Base-by-base conservation (phyloP, 2,329 filamentous ascomycete genomes). In the Coniella lustricola region DNA sequence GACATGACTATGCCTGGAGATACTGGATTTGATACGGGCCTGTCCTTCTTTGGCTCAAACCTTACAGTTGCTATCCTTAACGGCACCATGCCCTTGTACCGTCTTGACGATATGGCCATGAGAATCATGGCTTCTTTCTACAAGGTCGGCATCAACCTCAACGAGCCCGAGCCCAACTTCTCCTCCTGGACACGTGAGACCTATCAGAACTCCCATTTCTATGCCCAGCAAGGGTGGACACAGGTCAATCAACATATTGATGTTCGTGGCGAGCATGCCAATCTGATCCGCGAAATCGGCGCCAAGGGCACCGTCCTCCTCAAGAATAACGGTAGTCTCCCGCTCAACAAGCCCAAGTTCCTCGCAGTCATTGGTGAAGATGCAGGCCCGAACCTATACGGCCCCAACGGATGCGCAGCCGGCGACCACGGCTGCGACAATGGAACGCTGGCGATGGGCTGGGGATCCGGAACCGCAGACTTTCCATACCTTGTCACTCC, bases 1-100 rank as follows among this genome's bases (percentile, higher is more conserved):
- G 89, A 94, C 64, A 90, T 93, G 86, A 76, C 77, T n/a, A 93
- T 93, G 88, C 86, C 86, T 1, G 87, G 88, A 47, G 91, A 96
- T 62, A 85, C 85, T 1, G 55, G 68, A 17, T 95, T 96, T 69
- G 80, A 85, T 64, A 80, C 77, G 3, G 86, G 86, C 7, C 65
- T 68, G 44, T 84, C 83, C 16, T 94, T 75, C 72, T 95, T 87
- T 85, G 91, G 91, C 9, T 71, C 82, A 22, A 97, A 97, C 66
- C 67, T 97, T 57, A 96, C 91, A 2, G 71, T 95, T 41, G 87
- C 87, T 1, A 82, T 96, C 5, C 67, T 95, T 57, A 96, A 97
- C 61, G 90, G 90, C 32, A 95, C 90, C 1, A 71, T 97, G 29
- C 88, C 91, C 1, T 81, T 87, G 57, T 95, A 86, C 77, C 81